These are phyloP conservation scores for Ziziphus jujuba DNA, from an alignment of 306 rosid genomes.

Conservation along the genomic window DNA sequence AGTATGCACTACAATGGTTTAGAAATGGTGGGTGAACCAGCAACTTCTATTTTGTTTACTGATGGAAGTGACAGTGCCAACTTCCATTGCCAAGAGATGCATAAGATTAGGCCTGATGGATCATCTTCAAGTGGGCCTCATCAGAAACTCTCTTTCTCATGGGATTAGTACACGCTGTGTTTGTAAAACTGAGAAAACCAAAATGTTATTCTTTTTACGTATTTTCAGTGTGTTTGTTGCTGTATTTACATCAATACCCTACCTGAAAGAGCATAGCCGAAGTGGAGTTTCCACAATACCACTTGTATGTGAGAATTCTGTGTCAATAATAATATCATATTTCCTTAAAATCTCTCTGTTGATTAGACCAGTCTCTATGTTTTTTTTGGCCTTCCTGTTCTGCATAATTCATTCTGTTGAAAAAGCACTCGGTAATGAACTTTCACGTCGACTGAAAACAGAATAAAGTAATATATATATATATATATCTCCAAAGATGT, in stretches of 20 bases:
- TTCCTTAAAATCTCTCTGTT: not conserved
- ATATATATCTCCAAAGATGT: no score
- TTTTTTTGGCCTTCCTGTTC: no score
- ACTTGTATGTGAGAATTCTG: no score
- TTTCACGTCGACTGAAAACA: no score
- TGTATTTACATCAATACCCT: no score
- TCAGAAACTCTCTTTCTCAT: constrained; percentile 11
- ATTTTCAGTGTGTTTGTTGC: no score
- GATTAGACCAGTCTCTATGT: not conserved
- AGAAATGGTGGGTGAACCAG: constrained; percentile 31
- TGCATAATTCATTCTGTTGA: no score
- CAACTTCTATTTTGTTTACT: constrained; percentile 14
- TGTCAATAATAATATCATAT: no score
- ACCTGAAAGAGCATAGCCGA: no score
- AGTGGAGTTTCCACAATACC: no score
- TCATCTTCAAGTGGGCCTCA: constrained; percentile 30
- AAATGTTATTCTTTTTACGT: not conserved
- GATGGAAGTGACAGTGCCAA: constrained; percentile 22
- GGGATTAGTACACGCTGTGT: constrained; percentile 15
- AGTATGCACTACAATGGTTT: constrained; percentile 18
- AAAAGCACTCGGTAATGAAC: no score
- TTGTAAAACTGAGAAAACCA: not conserved
- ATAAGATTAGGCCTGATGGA: constrained; percentile 29
- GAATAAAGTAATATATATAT: no score
- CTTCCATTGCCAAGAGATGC: constrained; percentile 23